phyloP scores from a whole-genome alignment of 2,329 filamentous ascomycete genomes.

The Bipolaris cookei region DNA sequence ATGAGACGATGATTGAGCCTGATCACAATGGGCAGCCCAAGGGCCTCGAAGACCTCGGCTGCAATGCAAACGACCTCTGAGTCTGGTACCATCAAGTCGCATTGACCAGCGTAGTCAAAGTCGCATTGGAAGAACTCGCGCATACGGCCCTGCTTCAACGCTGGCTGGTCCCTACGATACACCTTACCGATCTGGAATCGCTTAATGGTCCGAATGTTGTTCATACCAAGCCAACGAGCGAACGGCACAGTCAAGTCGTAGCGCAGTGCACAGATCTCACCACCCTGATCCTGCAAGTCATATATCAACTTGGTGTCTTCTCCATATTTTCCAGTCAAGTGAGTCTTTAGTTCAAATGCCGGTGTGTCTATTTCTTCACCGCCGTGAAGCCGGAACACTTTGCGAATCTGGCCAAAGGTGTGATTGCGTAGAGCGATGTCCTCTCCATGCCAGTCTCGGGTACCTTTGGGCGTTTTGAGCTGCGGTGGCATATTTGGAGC shows the following conservation, averaged over 20 bases:
- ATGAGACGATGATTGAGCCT: slow-evolving; percentile 93
- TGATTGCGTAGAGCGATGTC: slow-evolving; percentile 23
- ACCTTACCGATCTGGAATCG: slow-evolving; percentile 95
- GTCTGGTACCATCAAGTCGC: slow-evolving; percentile 88
- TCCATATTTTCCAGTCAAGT: slow-evolving; percentile 85
- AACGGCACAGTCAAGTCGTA: slow-evolving; percentile 90
- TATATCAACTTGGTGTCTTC: slow-evolving; percentile 91
- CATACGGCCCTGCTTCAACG: slow-evolving; percentile 85
- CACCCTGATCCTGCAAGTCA: slow-evolving; percentile 83
- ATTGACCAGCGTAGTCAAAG: slow-evolving; percentile 86
- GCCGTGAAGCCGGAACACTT: slow-evolving; percentile 26
- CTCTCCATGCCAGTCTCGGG: slow-evolving; percentile 67
- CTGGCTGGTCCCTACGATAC: slow-evolving; percentile 75
- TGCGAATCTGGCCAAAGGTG: slow-evolving; percentile 23
- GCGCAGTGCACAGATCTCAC: slow-evolving; percentile 79
- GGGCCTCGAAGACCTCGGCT: slow-evolving; percentile 78
- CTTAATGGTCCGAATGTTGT: slow-evolving; percentile 81
- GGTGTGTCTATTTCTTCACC: slow-evolving; percentile 47
- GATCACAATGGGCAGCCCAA: slow-evolving; percentile 77
- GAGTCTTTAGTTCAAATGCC: slow-evolving; percentile 84
- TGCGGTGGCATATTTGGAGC: slow-evolving; percentile 42
- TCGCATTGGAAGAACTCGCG: slow-evolving; percentile 96
- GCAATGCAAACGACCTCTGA: slow-evolving; percentile 83
- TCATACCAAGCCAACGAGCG: slow-evolving; percentile 90
- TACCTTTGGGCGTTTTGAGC: slow-evolving; percentile 86